Evolutionary conservation across 1,284 basidiomycete genomes (phyloP).

Genomic region (Anthracocystis panici-leucophaei): DNA sequence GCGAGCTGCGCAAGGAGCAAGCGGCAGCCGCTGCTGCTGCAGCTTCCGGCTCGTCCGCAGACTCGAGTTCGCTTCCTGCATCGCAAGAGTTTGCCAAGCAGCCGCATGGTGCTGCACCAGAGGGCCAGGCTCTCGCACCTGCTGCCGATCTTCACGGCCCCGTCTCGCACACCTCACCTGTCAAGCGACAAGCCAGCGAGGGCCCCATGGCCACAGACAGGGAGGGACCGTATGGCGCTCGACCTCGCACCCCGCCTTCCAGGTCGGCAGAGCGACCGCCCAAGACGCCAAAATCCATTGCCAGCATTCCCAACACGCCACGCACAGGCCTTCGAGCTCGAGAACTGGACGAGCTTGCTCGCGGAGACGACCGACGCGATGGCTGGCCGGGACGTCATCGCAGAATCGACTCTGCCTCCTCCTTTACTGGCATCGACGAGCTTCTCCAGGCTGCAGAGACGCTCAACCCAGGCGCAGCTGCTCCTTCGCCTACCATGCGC

Average conservation of each 20-base stretch:
- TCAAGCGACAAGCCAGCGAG: conserved; percentile 53
- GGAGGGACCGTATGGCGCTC: conserved; percentile 14
- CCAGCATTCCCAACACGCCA: conserved; percentile 40
- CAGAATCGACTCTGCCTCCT: conserved; percentile 46
- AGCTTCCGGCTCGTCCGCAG: conserved; percentile 17
- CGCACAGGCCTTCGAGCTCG: conserved; percentile 40
- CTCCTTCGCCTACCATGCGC: conserved; percentile 35
- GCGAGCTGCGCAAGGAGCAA: conserved; percentile 55
- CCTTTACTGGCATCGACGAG: conserved; percentile 66
- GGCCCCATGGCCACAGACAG: conserved; percentile 39
- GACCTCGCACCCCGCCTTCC: conserved; percentile 40
- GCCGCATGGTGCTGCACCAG: background rate
- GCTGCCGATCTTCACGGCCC: conserved; percentile 31
- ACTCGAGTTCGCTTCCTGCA: conserved; percentile 15
- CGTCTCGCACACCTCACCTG: conserved; percentile 29
- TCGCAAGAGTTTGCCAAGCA: conserved; percentile 36
- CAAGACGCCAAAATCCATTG: conserved; percentile 44
- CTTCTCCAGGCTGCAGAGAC: conserved; percentile 67
- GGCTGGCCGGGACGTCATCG: conserved; percentile 45
- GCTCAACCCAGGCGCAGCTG: conserved; percentile 56
- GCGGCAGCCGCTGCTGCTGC: conserved; percentile 25
- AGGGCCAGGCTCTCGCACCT: conserved; percentile 27
- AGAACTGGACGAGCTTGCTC: conserved; percentile 38
- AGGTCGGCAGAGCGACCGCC: conserved; percentile 41
- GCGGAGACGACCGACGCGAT: conserved; percentile 38